Conservation (phyloP, 2,329 filamentous ascomycete genomes). For the Diaporthe batatas region DNA sequence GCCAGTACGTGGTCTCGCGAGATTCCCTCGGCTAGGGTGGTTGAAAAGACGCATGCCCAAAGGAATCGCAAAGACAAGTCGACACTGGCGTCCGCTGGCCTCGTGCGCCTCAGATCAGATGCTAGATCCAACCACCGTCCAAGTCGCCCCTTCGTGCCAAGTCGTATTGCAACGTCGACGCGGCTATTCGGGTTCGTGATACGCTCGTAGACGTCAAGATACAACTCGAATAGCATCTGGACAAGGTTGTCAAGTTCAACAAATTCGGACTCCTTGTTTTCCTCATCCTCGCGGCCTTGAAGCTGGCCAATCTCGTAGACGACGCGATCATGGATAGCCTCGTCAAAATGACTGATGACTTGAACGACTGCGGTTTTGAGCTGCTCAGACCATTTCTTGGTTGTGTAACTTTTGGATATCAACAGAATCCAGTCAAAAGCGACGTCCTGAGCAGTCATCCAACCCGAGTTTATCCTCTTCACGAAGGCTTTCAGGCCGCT, state of each 20-base stretch:
- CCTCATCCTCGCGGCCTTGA: conserved; percentile 15
- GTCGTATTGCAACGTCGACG: conserved; percentile 62
- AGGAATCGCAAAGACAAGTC: conserved; percentile 65
- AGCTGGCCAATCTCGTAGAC: conserved; percentile 56
- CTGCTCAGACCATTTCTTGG: conserved; percentile 69
- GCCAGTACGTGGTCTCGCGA: conserved; percentile 69
- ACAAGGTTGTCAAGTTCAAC: conserved; percentile 59
- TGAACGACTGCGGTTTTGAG: conserved; percentile 70
- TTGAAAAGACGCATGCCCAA: conserved; percentile 69
- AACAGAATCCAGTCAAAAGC: conserved; percentile 69
- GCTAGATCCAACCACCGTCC: conserved; percentile 66
- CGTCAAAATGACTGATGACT: conserved; percentile 67
- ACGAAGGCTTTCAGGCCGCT: conserved; percentile 67
- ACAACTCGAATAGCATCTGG: conserved; percentile 73
- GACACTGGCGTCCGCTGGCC: conserved; percentile 52
- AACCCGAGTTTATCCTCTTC: conserved; percentile 60
- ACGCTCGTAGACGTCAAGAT: conserved; percentile 71
- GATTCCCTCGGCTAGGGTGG: conserved; percentile 65
- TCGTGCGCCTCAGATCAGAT: conserved; percentile 58
- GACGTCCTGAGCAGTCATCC: conserved; percentile 69
- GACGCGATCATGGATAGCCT: conserved; percentile 63
- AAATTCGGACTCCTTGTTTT: conserved; percentile 42
- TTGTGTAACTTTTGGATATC: conserved; percentile 63
- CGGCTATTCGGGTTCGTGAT: conserved; percentile 69
- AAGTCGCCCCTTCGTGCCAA: conserved; percentile 64